Conservation (phyloP, 129 eudicot genomes). For the Escallonia herrerae region DNA sequence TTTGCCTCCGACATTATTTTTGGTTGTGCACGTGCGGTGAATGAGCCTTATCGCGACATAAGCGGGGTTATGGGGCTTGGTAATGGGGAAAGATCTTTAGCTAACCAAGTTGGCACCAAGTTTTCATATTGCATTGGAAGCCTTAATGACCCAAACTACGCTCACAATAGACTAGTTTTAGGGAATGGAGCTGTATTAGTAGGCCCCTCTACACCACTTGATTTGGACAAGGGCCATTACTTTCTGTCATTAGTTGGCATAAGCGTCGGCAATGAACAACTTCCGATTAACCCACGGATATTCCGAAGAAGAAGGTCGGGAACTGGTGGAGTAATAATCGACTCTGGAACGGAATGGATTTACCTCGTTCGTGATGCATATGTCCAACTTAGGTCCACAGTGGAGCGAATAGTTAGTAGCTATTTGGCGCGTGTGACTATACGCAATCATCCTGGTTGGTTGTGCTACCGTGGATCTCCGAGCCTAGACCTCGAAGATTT, state of each 20-base stretch:
- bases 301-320: not conserved
- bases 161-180: slow-evolving; percentile 9
- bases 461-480: slow-evolving; percentile 6
- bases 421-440: not conserved
- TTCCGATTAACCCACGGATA: not conserved
- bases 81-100: not conserved
- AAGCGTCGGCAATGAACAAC: not conserved
- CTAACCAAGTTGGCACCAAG: not conserved
- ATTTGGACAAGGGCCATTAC: not conserved
- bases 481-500: slow-evolving; percentile 13
- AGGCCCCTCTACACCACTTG: not conserved
- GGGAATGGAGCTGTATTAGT: slow-evolving; percentile 1
- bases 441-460: not conserved
- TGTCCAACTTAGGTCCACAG: not conserved
- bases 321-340: not conserved
- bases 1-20: not conserved
- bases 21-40: not conserved
- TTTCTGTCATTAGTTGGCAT: not conserved
- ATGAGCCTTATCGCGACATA: too few species aligned
- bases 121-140: slow-evolving; percentile 23
- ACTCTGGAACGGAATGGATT: not conserved
- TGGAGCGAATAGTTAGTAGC: not conserved
- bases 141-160: slow-evolving; percentile 8
- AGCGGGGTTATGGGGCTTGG: too few species aligned
- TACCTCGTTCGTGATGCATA: not conserved